Conservation (phyloP, 192 early-diverging fungal genomes). For the Coemansia aciculifera region DNA sequence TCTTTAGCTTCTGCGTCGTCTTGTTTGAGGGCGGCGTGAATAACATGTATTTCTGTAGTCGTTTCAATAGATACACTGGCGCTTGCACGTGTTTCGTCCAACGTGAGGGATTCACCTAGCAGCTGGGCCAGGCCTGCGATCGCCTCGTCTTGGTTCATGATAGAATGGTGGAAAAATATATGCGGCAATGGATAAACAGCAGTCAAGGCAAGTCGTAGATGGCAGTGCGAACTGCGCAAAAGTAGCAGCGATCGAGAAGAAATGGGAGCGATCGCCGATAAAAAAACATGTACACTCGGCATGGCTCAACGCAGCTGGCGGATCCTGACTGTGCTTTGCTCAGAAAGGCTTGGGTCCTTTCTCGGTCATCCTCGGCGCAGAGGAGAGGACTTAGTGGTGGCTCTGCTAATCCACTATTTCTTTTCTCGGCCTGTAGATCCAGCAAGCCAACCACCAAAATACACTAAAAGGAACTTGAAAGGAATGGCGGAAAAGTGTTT, state of each 20-base stretch:
- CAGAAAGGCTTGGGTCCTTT: neutral
- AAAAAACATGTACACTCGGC: neutral
- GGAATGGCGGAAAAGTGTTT: neutral
- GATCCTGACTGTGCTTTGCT: neutral
- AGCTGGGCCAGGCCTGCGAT: conserved; percentile 30
- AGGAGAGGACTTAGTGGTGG: no score
- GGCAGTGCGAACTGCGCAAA: neutral
- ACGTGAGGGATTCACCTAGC: conserved; percentile 24
- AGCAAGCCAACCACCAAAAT: neutral
- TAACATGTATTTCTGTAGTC: neutral
- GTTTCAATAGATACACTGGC: neutral
- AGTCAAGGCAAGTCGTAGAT: neutral
- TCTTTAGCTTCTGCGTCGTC: conserved; percentile 2
- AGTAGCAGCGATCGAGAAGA: neutral
- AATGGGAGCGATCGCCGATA: neutral
- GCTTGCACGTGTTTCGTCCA: conserved; percentile 6
- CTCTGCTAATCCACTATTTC: neutral
- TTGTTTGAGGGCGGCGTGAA: neutral
- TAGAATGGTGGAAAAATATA: neutral
- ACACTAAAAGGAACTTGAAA: neutral
- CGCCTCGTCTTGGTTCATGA: conserved; percentile 7
- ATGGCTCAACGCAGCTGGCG: neutral
- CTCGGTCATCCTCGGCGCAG: neutral
- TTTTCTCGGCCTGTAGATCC: neutral
- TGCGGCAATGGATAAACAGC: neutral